Conservation (phyloP, 352 stramenopile genomes). For the Peronospora destructor region DNA sequence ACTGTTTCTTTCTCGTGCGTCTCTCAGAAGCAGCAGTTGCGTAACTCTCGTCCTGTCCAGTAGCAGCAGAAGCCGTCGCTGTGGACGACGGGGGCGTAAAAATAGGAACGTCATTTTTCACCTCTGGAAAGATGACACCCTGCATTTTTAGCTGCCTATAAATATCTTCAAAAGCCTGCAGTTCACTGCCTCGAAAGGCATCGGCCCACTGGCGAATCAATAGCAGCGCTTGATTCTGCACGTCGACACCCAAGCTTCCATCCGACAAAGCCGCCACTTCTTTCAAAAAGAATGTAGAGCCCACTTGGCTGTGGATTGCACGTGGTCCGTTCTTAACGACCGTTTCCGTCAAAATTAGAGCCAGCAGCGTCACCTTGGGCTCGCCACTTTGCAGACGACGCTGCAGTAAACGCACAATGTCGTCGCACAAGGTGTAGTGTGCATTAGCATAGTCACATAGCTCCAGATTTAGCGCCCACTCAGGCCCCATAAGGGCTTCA, state of each 20-base stretch:
- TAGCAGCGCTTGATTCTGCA: conserved; percentile 64
- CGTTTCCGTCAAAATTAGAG: conserved; percentile 63
- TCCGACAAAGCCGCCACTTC: conserved; percentile 63
- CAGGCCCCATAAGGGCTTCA: conserved; percentile 36
- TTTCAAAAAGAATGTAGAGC: conserved; percentile 51
- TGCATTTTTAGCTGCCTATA: conserved; percentile 75
- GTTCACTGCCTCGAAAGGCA: conserved; percentile 41
- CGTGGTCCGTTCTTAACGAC: conserved; percentile 75
- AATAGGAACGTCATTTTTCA: conserved; percentile 58
- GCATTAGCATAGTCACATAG: conserved; percentile 65
- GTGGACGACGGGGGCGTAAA: conserved; percentile 59
- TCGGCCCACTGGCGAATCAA: conserved; percentile 82
- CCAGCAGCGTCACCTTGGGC: conserved; percentile 38
- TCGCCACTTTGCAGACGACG: conserved; percentile 45
- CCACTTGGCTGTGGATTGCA: conserved; percentile 50
- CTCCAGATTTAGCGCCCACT: conserved; percentile 71
- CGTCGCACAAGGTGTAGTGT: conserved; percentile 36
- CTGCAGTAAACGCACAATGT: conserved; percentile 55
- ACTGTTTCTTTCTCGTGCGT: conserved; percentile 48
- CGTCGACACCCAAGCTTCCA: conserved; percentile 57
- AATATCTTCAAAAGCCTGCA: conserved; percentile 64
- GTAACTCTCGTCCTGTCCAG: conserved; percentile 6
- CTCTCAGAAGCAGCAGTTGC: conserved; percentile 4
- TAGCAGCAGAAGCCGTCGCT: background rate
- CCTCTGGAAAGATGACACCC: conserved; percentile 58